Conservation (phyloP, 2,329 filamentous ascomycete species). For the Aspergillus sclerotialis region DNA sequence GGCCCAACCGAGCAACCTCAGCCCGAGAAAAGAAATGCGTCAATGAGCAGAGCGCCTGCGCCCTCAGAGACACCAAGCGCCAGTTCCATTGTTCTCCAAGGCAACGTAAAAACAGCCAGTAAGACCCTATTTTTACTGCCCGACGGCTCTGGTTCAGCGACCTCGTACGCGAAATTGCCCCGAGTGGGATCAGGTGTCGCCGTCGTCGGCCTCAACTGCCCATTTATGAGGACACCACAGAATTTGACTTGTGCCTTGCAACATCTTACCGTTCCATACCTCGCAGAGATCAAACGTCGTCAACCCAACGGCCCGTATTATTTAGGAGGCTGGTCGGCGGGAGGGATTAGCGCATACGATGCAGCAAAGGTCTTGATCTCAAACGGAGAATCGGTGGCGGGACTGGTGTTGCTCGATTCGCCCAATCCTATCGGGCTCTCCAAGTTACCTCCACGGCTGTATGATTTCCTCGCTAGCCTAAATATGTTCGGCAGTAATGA, state of each 20-base stretch:
- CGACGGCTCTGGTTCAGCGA: slow-evolving; percentile 43
- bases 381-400: slow-evolving; percentile 45
- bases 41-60: no score
- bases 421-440: slow-evolving; percentile 44
- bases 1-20: no score
- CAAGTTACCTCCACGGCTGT: neutral
- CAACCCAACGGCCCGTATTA: slow-evolving; percentile 47
- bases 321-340: slow-evolving; percentile 62
- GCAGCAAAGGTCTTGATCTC: slow-evolving; percentile 51
- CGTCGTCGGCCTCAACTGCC: slow-evolving; percentile 46
- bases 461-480: no score
- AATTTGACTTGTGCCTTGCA: slow-evolving; percentile 20
- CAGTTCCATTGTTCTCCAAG: no score
- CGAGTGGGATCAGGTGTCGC: slow-evolving; percentile 40
- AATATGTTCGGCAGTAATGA: no score
- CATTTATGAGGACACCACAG: slow-evolving; percentile 27
- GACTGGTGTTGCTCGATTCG: slow-evolving; percentile 57
- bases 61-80: no score
- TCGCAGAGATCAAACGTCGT: slow-evolving; percentile 25
- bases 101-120: neutral
- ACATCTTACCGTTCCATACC: neutral
- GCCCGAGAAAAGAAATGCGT: no score
- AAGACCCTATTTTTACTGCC: slow-evolving; percentile 39
- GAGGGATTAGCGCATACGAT: slow-evolving; percentile 61
- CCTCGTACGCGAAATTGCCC: slow-evolving; percentile 34